A percentile compares a stretch with the other conserved stretches of the same genome.
Conservation (phyloP, 2,329 filamentous ascomycete genomes). For the Pseudogymnoascus sp. region DNA sequence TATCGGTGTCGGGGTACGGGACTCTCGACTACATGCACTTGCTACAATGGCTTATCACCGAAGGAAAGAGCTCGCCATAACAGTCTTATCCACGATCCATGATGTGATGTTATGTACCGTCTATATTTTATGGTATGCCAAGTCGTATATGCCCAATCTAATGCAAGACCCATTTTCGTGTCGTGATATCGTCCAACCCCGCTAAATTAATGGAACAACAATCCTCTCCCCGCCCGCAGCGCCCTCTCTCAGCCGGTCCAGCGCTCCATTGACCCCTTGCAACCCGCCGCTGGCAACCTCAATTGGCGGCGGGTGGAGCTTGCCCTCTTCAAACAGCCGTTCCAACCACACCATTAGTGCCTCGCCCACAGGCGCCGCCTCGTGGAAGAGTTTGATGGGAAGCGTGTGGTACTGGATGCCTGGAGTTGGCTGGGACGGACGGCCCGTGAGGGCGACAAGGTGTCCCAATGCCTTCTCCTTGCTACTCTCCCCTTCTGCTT, state of each 20-base stretch:
- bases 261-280: background rate
- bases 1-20: background rate
- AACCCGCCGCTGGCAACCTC: slow-evolving; percentile 15
- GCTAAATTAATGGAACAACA: slow-evolving; percentile 41
- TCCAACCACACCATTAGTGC: slow-evolving; percentile 59
- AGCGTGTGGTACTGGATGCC: slow-evolving; percentile 42
- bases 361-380: slow-evolving; percentile 54
- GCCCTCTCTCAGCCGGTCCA: slow-evolving; percentile 33
- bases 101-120: background rate
- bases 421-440: background rate
- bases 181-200: background rate
- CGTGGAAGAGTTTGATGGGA: slow-evolving; percentile 70
- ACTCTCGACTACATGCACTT: background rate
- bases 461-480: background rate
- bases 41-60: background rate
- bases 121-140: background rate
- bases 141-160: background rate
- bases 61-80: background rate
- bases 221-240: slow-evolving; percentile 60
- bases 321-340: slow-evolving; percentile 44
- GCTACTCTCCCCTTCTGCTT: too few species aligned
- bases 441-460: slow-evolving; percentile 14
- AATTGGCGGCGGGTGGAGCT: slow-evolving; percentile 54
- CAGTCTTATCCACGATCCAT: background rate
- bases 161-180: background rate